Evolutionary conservation across 2,329 filamentous ascomycete genomes (phyloP), one percentile per base, ranked within the genome.

Genomic region (Fusarium brachygibbosum): DNA sequence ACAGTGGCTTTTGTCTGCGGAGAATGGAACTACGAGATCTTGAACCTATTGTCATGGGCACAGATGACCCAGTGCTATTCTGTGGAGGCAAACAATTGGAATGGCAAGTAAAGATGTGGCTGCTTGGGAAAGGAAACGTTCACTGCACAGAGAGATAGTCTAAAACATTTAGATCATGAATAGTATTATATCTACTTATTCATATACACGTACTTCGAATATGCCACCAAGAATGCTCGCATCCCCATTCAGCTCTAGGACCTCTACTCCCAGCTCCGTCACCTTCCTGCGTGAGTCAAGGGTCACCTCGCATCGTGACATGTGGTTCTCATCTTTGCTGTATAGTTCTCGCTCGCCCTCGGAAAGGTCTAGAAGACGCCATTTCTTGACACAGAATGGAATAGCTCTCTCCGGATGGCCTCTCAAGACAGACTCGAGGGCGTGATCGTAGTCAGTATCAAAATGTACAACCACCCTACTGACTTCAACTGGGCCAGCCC

Each of bases 91-190:
- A 57, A 4, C 60, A 63, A 6, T 17, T 63, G 6, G 60, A 63
- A 6, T 63, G 60, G 60, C 58, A 63, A 12, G 49, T 57, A 1
- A 63, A 49, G 11, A 57, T 63, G 58, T 63, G 60, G 60, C 25
- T 63, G 2, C 35, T 63, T 1, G 32, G 25, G 0, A 63, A 28
- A 17, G 41, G 11, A 14, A 11, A 38, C 3, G 21, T 63, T 5
- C 31, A 63, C 8, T 32, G 58, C 2, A 63, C 49, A 4, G 49
- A 63, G 3, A 57, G 58, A 38, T 63, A 59, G 29, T 8, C 2
- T 13, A 2, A 17, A 14, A 1, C 0, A 34, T n/a, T 13, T 0
- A 2, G 1, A 7, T 16, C 8, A 19, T 6, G 9, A 29, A 46
- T 0, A 11, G 1, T 4, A 23, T 38, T 1, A 1, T 1, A 2